Conservation (phyloP, 208 protist genomes). For the Wallacemonas sp. region DNA sequence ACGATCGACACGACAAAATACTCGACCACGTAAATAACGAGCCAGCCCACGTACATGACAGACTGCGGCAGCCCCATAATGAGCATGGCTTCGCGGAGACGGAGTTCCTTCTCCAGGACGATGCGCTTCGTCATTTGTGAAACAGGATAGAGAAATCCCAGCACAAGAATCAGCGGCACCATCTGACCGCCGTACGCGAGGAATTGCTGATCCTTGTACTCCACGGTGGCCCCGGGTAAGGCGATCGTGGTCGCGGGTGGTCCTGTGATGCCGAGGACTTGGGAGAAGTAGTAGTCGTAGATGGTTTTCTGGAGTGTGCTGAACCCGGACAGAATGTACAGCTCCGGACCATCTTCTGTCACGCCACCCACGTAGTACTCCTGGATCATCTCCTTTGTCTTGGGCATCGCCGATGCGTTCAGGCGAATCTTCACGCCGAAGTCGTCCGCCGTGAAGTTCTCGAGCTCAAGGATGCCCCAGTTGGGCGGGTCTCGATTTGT, state of each 20-base stretch:
- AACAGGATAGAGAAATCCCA: constrained; percentile 78
- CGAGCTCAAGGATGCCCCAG: constrained; percentile 55
- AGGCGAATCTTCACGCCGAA: constrained; percentile 53
- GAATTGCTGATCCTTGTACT: constrained; percentile 48
- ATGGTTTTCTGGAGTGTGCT: constrained; percentile 38
- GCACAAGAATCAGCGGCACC: constrained; percentile 66
- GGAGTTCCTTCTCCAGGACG: constrained; percentile 86
- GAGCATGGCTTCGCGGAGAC: constrained; percentile 78
- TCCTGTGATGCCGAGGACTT: constrained; percentile 29
- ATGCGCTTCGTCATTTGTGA: constrained; percentile 77
- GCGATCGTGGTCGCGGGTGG: constrained; percentile 28
- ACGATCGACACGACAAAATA: constrained; percentile 48
- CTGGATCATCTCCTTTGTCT: constrained; percentile 20
- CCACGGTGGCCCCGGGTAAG: constrained; percentile 42
- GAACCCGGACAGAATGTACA: constrained; percentile 65
- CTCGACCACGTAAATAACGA: constrained; percentile 60
- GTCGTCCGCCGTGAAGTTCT: constrained; percentile 25
- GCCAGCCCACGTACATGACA: constrained; percentile 62
- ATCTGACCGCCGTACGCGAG: constrained; percentile 43
- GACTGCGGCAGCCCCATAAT: constrained; percentile 83
- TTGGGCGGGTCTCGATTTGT: constrained; percentile 28
- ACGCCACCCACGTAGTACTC: constrained; percentile 37
- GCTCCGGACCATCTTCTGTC: constrained; percentile 15
- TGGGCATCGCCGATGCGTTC: constrained; percentile 47
- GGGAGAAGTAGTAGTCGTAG: constrained; percentile 40